phyloP scores from a whole-genome alignment of 2,329 filamentous ascomycete genomes.

The Nigrospora osmanthi region DNA sequence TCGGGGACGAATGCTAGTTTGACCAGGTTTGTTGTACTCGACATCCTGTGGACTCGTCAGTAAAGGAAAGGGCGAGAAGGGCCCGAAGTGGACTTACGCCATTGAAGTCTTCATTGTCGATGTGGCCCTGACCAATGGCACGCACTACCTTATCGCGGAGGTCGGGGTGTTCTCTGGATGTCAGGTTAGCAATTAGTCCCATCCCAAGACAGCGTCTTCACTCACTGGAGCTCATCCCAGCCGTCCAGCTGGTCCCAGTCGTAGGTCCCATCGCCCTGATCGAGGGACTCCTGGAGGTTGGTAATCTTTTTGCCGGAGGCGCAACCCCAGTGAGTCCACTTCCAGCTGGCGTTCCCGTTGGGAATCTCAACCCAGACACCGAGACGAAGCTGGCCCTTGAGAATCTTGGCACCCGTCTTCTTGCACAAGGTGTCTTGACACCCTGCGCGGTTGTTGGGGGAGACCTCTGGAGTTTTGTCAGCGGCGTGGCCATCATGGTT shows the following conservation, averaged over 20 bases:
- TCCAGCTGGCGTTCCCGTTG: conserved; percentile 54
- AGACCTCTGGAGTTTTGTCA: conserved; percentile 49
- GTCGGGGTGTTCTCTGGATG: conserved; percentile 41
- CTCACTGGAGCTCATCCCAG: conserved; percentile 63
- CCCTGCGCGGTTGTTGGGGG: conserved; percentile 62
- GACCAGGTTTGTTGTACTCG: conserved; percentile 63
- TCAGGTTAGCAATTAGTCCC: conserved; percentile 5
- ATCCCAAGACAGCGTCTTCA: conserved; percentile 2
- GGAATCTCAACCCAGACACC: conserved; percentile 62
- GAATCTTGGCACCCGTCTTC: conserved; percentile 59
- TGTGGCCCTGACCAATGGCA: conserved; percentile 69
- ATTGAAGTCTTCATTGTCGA: conserved; percentile 81
- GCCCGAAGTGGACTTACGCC: conserved; percentile 52
- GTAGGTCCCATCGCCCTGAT: conserved; percentile 34
- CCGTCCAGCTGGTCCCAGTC: conserved; percentile 69
- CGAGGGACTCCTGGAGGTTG: conserved; percentile 53
- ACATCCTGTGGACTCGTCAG: conserved; percentile 47
- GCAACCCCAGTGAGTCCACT: conserved; percentile 91
- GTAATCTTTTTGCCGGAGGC: conserved; percentile 68
- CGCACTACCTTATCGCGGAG: conserved; percentile 65
- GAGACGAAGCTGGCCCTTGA: conserved; percentile 71
- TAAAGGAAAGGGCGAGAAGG: conserved; percentile 5
- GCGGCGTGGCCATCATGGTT: background rate
- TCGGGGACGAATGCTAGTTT: conserved; percentile 51
- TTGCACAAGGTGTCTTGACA: conserved; percentile 74